Evolutionary conservation across 108 stramenopile genomes (phyloP).

Genomic region (Cyclostephanos invisitatus): DNA sequence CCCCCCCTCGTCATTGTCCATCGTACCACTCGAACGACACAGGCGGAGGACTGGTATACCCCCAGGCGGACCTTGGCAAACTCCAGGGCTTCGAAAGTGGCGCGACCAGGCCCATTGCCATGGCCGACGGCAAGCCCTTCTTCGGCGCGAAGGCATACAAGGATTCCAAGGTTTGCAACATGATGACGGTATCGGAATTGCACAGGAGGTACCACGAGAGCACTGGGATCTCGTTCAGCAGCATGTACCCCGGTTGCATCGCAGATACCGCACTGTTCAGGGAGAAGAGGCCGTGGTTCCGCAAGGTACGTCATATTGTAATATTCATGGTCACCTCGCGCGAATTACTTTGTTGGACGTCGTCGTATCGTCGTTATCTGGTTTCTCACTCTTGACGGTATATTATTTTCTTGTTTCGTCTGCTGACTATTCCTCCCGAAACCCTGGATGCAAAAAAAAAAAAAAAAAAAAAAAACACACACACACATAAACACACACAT

Average conservation of each 20-base stretch:
- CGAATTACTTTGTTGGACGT: not conserved
- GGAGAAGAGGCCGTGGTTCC: slow-evolving; percentile 99
- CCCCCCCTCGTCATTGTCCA: not conserved
- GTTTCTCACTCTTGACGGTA: too few species aligned
- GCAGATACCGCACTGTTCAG: slow-evolving; percentile 94
- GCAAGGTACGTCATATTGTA: slow-evolving; percentile 49
- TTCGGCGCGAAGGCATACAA: slow-evolving; percentile 98
- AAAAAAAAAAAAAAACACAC: too few species aligned
- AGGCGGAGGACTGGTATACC: slow-evolving; percentile 89
- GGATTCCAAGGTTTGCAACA: slow-evolving; percentile 89
- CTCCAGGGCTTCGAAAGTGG: slow-evolving; percentile 83
- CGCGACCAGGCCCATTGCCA: slow-evolving; percentile 73
- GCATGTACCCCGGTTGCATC: slow-evolving; percentile 98
- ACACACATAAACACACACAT: too few species aligned
- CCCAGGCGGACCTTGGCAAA: slow-evolving; percentile 91
- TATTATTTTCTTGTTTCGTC: not conserved
- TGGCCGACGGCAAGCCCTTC: slow-evolving; percentile 94
- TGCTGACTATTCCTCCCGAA: not conserved
- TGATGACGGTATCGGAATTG: slow-evolving; percentile 93
- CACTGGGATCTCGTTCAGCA: slow-evolving; percentile 92
- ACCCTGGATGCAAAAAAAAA: not conserved
- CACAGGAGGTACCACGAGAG: slow-evolving; percentile 91
- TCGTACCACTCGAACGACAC: not conserved
- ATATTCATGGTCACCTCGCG: not conserved
- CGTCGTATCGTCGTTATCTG: not conserved